Base-by-base conservation (phyloP, 106 monocot species). In the Hemerocallis citrina region DNA sequence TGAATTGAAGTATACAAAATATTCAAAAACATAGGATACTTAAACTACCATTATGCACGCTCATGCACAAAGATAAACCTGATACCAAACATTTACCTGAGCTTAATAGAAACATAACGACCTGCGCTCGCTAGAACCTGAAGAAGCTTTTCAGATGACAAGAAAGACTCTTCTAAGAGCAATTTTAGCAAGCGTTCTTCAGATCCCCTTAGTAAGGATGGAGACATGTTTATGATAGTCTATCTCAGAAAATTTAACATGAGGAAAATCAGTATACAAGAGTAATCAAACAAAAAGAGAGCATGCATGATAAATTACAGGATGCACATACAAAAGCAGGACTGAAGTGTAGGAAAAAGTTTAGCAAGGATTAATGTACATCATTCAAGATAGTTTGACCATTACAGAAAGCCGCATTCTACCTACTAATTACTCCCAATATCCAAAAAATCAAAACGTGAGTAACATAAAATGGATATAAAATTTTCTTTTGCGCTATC, bases 91-190 rank as follows among this genome's bases (percentile, higher is more conserved):
- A 27, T 56, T 57, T 75, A 79, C 92, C 92, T 92, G 34, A 81
- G 55, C 33, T 67, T 61, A 34, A 86, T 67, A 61, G 83, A 84
- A 64, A 87, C 59, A 77, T 77, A 59, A 40, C 20, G 50, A 23
- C 69, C 74, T 23, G 70, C 85, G 57, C 52, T 80, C 34, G 66
- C 78, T 68, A 92, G 66, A 59, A 92, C 74, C 56, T 86, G 80
- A 54, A 92, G 92, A 72, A 61, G 62, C 64, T 73, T 84, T 61
- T 78, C 92, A 66, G 50, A 75, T 38, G 59, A 56, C 28, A 74
- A 33, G 35, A 46, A 19, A 27, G 66, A 34, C 21, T 81, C 75
- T 25, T 71, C 61, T 14, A 69, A 58, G 24, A 80, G 63, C 29
- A 92, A 52, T 31, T 71, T 77, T 16, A 84, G 45, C 60, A 87